A percentile compares a stretch with the other conserved stretches of the same genome.
These are phyloP conservation scores for Rhizopogon vesiculosus DNA, from an alignment of 768 basidiomycete species.

Conservation along the genomic window DNA sequence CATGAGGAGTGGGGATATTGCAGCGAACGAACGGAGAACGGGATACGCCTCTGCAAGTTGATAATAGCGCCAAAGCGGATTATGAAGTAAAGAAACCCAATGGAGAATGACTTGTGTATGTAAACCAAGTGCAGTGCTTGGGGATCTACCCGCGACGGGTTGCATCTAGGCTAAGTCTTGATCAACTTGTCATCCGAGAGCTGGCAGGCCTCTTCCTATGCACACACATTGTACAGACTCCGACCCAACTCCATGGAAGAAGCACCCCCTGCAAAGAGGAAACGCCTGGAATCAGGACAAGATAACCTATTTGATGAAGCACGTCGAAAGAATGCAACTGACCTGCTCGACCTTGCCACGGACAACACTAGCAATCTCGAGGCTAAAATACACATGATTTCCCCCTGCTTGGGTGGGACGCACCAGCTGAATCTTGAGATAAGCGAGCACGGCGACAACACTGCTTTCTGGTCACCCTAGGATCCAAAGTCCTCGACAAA, in stretches of 20 bases:
- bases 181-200: too few species aligned
- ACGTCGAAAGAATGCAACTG: constrained; percentile 24
- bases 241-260: not conserved
- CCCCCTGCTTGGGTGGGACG: constrained; percentile 27
- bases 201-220: not conserved
- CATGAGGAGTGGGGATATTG: too few species aligned
- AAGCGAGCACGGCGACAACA: constrained; percentile 10
- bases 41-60: too few species aligned
- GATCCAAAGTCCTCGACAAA: constrained; percentile 25
- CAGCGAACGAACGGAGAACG: too few species aligned
- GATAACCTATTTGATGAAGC: constrained; percentile 16
- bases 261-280: not conserved
- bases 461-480: constrained; percentile 36
- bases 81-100: too few species aligned
- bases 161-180: not conserved
- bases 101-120: too few species aligned
- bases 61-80: too few species aligned
- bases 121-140: not conserved
- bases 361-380: constrained; percentile 36
- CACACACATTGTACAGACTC: not conserved
- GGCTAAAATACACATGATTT: constrained; percentile 41
- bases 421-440: constrained; percentile 28
- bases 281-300: not conserved
- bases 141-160: constrained; percentile 7
- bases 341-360: constrained; percentile 25